Conservation (phyloP, 805 yeast species). For the Saccharomycopsis amapae region DNA sequence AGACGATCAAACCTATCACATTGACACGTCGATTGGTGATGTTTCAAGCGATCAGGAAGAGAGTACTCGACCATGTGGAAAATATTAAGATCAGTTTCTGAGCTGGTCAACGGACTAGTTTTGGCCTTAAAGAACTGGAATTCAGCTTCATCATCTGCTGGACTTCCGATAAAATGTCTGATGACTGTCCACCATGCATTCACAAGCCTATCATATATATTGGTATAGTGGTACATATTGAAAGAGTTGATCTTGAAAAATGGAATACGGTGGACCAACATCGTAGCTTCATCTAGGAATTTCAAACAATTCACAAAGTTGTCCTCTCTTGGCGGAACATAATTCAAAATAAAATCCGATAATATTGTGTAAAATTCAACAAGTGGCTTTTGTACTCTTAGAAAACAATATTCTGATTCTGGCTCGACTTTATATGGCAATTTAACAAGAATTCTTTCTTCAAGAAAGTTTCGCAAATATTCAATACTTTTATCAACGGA, state of each 20-base stretch:
- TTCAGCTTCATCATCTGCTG: neutral
- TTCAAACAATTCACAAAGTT: constrained; percentile 47
- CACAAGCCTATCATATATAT: constrained; percentile 16
- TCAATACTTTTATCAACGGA: constrained; percentile 44
- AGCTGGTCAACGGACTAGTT: neutral
- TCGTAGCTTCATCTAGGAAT: constrained; percentile 57
- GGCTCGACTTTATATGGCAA: constrained; percentile 75
- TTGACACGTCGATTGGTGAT: constrained; percentile 6
- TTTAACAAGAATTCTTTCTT: constrained; percentile 35
- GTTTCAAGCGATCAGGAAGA: constrained; percentile 5
- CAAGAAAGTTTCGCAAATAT: constrained; percentile 41
- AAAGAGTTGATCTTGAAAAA: constrained; percentile 38
- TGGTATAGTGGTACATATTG: constrained; percentile 18
- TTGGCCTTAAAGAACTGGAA: neutral
- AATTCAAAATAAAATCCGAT: constrained; percentile 66
- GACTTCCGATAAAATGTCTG: neutral
- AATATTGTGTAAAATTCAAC: constrained; percentile 64
- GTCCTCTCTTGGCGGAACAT: constrained; percentile 62
- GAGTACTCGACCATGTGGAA: constrained; percentile 17
- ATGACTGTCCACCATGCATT: constrained; percentile 20
- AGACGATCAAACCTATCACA: constrained; percentile 17
- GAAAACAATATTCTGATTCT: constrained; percentile 66
- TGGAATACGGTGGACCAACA: constrained; percentile 57
- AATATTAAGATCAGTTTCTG: constrained; percentile 14
- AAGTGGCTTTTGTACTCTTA: constrained; percentile 61